phyloP scores from a whole-genome alignment of 2,329 filamentous ascomycete genomes.

The Fusarium sambucinum region DNA sequence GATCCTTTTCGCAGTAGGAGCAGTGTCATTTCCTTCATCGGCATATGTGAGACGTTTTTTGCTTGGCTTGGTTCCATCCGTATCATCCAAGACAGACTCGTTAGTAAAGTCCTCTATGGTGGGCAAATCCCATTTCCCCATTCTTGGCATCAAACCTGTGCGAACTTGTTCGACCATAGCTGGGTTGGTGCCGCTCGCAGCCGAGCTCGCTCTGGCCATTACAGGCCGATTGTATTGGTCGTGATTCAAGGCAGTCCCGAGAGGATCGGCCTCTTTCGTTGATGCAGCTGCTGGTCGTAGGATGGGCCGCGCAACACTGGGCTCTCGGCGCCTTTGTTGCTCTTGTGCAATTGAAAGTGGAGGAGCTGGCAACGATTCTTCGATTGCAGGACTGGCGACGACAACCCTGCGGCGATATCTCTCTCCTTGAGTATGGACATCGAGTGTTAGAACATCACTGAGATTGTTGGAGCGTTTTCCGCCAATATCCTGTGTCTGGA shows the following conservation, averaged over 20 bases:
- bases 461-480: neutral
- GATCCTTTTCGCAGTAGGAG: slow-evolving; percentile 22
- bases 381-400: slow-evolving; percentile 50
- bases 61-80: neutral
- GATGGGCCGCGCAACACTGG: slow-evolving; percentile 51
- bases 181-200: slow-evolving; percentile 19
- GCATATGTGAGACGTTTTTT: neutral
- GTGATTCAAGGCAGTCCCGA: slow-evolving; percentile 26
- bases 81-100: slow-evolving; percentile 13
- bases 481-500: neutral
- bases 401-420: slow-evolving; percentile 48
- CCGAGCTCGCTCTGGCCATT: slow-evolving; percentile 18
- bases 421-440: slow-evolving; percentile 14
- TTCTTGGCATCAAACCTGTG: slow-evolving; percentile 22
- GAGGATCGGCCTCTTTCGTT: slow-evolving; percentile 16
- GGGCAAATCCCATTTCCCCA: slow-evolving; percentile 35
- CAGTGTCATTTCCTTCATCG: slow-evolving; percentile 4
- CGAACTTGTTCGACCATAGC: slow-evolving; percentile 49
- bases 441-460: neutral
- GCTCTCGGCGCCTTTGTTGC: slow-evolving; percentile 52
- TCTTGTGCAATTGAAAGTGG: slow-evolving; percentile 55
- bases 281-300: slow-evolving; percentile 46
- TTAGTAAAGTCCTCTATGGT: slow-evolving; percentile 47
- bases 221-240: slow-evolving; percentile 45
- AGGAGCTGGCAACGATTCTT: slow-evolving; percentile 38